Percentiles rank a stretch among this genome's conserved stretches.
Evolutionary conservation across 139 green algal genomes (phyloP).

Genomic region (Micromonas pusilla): DNA sequence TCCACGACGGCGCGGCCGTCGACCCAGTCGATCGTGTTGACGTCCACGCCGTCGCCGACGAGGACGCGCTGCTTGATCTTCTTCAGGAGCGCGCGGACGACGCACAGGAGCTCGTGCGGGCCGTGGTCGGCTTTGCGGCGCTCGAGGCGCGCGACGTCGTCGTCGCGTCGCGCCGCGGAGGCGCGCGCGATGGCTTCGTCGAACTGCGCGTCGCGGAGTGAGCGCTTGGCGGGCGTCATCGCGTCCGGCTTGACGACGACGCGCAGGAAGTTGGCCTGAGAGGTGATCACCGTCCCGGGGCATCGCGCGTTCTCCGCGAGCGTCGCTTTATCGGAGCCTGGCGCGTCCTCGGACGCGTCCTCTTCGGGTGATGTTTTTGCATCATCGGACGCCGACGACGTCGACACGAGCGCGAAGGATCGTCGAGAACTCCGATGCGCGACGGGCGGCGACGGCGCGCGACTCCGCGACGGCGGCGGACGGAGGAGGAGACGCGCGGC

Average conservation of each 20-base stretch:
- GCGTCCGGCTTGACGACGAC: constrained; percentile 47
- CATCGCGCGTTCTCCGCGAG: not conserved
- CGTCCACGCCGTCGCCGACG: constrained; percentile 75
- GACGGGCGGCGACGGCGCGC: not conserved
- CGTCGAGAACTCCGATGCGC: too few species aligned
- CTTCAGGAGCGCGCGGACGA: constrained; percentile 71
- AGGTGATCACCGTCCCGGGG: constrained; percentile 50
- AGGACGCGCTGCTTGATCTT: constrained; percentile 82
- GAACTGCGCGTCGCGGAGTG: not conserved
- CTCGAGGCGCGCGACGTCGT: not conserved
- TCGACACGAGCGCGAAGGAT: too few species aligned
- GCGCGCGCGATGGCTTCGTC: constrained; percentile 8
- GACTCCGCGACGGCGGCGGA: too few species aligned
- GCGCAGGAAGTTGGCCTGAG: constrained; percentile 73
- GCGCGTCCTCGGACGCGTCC: too few species aligned
- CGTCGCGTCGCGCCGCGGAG: not conserved
- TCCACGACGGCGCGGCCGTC: constrained; percentile 57
- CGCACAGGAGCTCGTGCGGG: constrained; percentile 72
- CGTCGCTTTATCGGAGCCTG: too few species aligned
- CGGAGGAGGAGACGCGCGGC: not conserved
- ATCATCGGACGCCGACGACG: too few species aligned
- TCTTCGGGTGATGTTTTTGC: too few species aligned
- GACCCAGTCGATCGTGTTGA: constrained; percentile 73
- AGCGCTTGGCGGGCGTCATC: not conserved
- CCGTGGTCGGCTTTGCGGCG: not conserved